Evolutionary conservation across 2,329 filamentous ascomycete species (phyloP), one percentile per base, ranked within the genome.

Genomic region (Plenodomus tracheiphilus): DNA sequence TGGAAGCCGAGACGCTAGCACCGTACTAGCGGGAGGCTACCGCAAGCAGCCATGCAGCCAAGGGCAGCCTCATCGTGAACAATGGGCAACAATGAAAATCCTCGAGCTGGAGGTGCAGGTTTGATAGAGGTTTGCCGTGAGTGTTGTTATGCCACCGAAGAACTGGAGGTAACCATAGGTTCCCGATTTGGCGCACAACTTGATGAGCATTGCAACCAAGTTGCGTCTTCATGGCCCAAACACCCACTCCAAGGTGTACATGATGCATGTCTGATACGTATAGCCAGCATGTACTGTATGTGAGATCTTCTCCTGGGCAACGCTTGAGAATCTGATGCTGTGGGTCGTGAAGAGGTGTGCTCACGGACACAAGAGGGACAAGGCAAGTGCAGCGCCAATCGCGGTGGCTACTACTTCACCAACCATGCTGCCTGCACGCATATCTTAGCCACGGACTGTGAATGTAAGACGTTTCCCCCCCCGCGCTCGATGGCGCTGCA

Each of bases 401-500:
- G 51, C 51, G 51, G 47, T 46, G 38, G 39, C 19, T 41, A 43
- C 42, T 41, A 32, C 36, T 41, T 18, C 34, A 39, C 20, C 37
- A 35, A 10, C 20, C 16, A n/a, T 40, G 37, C 17, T 21, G 21
- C 35, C 25, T 49, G 41, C 20, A 40, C 35, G 25, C 39, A 19
- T 34, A 16, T 46, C 20, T 32, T 11, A 44, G 45, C 41, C 25
- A 36, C 35, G 18, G 25, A 37, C 19, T n/a, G 44, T 25, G 37
- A 32, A 15, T 34, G 38, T 39, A 22, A 42, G 32, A 45, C 44
- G 25, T 46, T 6, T 10, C 5, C 8, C 28, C 54, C 49, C 60
- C 53, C 49, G 53, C 53, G 43, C 49, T 43, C 50, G 39, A 40
- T 9, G 21, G 16, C 22, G 47, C 50, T 59, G 56, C 54, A 59